Base-by-base conservation (phyloP, 2,329 filamentous ascomycete genomes). In the Phoma herbarum region DNA sequence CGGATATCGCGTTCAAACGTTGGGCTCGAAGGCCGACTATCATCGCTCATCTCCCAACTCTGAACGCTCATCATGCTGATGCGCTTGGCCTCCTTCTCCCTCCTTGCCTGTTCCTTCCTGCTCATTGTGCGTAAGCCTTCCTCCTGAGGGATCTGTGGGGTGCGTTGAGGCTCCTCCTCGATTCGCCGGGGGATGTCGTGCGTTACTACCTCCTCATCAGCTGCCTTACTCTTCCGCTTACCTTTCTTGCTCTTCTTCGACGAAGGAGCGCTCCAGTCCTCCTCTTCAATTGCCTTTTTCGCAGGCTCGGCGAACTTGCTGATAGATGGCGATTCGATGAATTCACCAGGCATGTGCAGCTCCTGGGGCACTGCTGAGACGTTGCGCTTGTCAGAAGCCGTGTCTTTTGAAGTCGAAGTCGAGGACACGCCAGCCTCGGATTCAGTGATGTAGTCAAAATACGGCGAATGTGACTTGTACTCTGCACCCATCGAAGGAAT, bases 261-360 rank as follows among this genome's bases (percentile, higher is more conserved):
- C 18, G 66, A 47, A 42, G 50, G 26, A 28, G 57, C 44, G 20
- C 55, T 41, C 37, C 54, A 65, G 4, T 68, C 65, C 33, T 68
- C 62, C 23, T 66, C 60, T 18, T 53, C 47, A 2, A 4, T 47
- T 2, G 52, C 68, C 66, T 67, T 79, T 78, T 74, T 60, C 69
- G 66, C 31, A 67, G 68, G 49, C 65, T 70, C 60, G 10, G 50
- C 28, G 1, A 42, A 55, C 23, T 55, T 55, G 29, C 9, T 43
- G 11, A 52, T 20, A 16, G 54, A 52, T 9, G 60, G 78, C 42
- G 73, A 61, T 7, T 80, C 79, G 41, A 80, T 74, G 60, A 90
- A 93, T 10, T 83, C 79, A 20, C 89, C 89, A 23, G 89, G 88
- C 74, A 89, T 85, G 56, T 85, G 82, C 42, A 81, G 70, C 14